Evolutionary conservation across 768 basidiomycete species (phyloP).

Genomic region (Mycena pura): DNA sequence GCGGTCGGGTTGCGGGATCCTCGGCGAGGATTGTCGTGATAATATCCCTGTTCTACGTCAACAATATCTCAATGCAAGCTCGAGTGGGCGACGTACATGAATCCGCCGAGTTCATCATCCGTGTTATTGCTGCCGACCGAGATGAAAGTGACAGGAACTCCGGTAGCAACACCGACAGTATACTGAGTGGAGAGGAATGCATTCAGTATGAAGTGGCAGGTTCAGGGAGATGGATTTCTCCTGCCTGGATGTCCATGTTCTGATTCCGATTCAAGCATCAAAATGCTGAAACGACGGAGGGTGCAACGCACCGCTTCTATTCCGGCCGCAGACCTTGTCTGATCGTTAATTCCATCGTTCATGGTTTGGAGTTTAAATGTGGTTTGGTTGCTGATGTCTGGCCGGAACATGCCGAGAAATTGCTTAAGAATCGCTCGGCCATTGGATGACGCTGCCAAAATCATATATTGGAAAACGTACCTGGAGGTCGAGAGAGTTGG

Average conservation of each 20-base stretch:
- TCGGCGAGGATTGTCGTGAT: conserved; percentile 27
- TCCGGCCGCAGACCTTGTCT: conserved; percentile 36
- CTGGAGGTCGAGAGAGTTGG: conserved; percentile 8
- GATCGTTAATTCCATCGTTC: conserved; percentile 44
- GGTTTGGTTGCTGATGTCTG: conserved; percentile 38
- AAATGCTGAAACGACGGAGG: neutral
- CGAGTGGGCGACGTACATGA: neutral
- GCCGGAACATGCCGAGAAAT: too few relatives aligned
- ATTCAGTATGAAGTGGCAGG: neutral
- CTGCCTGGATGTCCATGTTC: conserved; percentile 28
- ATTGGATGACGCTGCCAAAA: too few relatives aligned
- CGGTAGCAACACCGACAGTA: conserved; percentile 43
- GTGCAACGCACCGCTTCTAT: conserved; percentile 37
- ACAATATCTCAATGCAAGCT: conserved; percentile 24
- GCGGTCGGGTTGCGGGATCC: conserved; percentile 21
- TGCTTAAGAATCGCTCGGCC: conserved; percentile 31
- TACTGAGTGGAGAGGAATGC: conserved; percentile 38
- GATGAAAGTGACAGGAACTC: conserved; percentile 42
- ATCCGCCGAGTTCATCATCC: conserved; percentile 35
- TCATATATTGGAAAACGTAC: neutral
- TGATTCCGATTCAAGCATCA: neutral
- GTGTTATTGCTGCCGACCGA: conserved; percentile 37
- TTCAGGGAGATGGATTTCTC: neutral
- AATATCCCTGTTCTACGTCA: conserved; percentile 30
- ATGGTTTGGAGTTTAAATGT: conserved; percentile 42